Percentiles rank a stretch among this genome's conserved stretches.
Evolutionary conservation across 345 rosid genomes (phyloP).

Genomic region (Salix caprea): DNA sequence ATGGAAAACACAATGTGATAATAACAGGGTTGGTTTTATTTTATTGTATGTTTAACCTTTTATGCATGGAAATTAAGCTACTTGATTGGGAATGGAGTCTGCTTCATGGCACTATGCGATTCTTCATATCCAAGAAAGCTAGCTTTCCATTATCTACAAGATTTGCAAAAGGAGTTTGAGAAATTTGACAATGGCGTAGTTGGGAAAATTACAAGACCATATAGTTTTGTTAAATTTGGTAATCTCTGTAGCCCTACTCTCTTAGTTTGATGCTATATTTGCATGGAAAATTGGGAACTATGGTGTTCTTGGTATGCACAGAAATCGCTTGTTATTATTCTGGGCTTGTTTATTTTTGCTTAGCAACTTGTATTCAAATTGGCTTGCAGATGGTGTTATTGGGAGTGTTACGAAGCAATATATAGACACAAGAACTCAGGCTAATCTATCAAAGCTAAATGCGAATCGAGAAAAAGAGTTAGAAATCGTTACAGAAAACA

Average conservation of each 20-base stretch:
- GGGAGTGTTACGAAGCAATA: slow-evolving; percentile 47
- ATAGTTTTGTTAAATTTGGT: slow-evolving; percentile 52
- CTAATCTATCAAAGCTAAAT: slow-evolving; percentile 48
- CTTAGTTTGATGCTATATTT: background rate
- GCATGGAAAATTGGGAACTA: no score
- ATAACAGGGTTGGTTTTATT: no score
- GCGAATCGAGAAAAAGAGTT: slow-evolving; percentile 34
- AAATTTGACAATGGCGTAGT: slow-evolving; percentile 29
- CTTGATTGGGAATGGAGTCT: slow-evolving; percentile 42
- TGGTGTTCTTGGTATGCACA: no score
- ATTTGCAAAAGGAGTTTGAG: slow-evolving; percentile 47
- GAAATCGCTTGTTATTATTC: no score
- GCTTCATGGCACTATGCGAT: slow-evolving; percentile 52
- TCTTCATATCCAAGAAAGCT: slow-evolving; percentile 66
- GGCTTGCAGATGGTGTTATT: slow-evolving; percentile 35
- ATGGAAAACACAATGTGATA: no score
- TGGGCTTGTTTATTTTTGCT: no score
- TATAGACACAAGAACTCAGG: slow-evolving; percentile 54
- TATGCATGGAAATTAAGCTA: slow-evolving; percentile 31
- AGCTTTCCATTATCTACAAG: slow-evolving; percentile 52
- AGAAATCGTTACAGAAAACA: slow-evolving; percentile 29
- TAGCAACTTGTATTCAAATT: background rate
- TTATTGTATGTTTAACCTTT: no score
- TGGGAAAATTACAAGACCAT: slow-evolving; percentile 40
- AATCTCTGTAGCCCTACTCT: slow-evolving; percentile 5